Base-by-base conservation (phyloP, 2,329 filamentous ascomycete species). In the Aspergillus eucalypticola region DNA sequence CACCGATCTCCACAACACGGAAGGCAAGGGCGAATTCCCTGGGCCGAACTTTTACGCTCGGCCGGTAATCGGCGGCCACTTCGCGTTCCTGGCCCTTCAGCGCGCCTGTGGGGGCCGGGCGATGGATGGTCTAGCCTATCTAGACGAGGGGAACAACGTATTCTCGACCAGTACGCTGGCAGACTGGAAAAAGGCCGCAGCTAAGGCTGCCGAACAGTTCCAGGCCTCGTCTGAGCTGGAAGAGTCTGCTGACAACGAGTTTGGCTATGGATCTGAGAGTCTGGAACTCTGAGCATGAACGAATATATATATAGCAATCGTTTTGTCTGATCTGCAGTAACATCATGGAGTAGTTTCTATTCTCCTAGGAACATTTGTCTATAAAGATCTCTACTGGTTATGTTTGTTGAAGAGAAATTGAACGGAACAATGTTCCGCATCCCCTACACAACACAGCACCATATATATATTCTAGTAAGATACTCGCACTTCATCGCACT, bases 31-130 rank as follows among this genome's bases (percentile, higher is more conserved):
- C 1, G 88, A 85, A 5, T 96, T 89, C 69, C 90, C 91, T 0
- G 88, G 87, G 0, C 84, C 88, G 13, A 82, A 84, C 56, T 96
- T 96, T 80, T 91, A 90, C 76, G 91, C 91, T 1, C 80, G 92
- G 44, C 92, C 92, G 1, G 92, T 96, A 4, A 87, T 94, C 15
- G 92, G 92, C 13, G 91, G 90, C 0, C 91, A 95, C 78, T 96
- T 95, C 81, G 89, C 91, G 2, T 91, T 92, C 71, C 79, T 96
- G 72, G 89, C 91, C n/a, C 78, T 96, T 49, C 88, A 92, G 76
- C 84, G 89, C 68, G 91, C 90, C 23, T 96, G 92, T 78, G 88
- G 85, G 2, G 90, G 90, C 2, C 83, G 82, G 64, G 89, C 88
- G 3, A 80, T 84, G 66, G 79, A 84, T 19, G 86, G 83, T 0